Conservation (phyloP, 805 yeast species). For the Komagataella ulmi region DNA sequence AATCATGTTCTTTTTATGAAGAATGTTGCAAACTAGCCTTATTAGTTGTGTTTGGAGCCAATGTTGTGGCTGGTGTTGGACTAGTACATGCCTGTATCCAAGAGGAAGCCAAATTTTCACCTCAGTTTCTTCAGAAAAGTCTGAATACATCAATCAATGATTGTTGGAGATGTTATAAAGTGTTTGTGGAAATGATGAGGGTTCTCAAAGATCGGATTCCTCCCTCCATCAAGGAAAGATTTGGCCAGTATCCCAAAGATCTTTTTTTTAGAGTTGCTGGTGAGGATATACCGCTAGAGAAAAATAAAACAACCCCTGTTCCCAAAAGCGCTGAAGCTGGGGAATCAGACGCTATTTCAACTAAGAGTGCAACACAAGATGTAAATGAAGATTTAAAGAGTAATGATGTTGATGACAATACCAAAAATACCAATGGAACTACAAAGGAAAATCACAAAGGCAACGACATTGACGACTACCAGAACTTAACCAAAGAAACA, state of each 20-base stretch:
- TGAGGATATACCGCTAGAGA: background rate
- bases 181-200: background rate
- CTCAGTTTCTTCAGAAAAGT: background rate
- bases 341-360: background rate
- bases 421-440: too few species aligned
- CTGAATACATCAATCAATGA: background rate
- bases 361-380: background rate
- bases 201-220: background rate
- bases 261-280: background rate
- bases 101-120: background rate
- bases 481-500: background rate
- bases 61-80: slow-evolving; percentile 13
- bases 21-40: slow-evolving; percentile 15
- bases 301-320: background rate
- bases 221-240: background rate
- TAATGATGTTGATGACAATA: background rate
- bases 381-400: too few species aligned
- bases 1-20: slow-evolving; percentile 10
- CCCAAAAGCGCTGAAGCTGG: background rate
- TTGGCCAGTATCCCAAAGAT: background rate
- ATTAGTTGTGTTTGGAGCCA: slow-evolving; percentile 10
- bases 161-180: background rate
- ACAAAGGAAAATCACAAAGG: background rate
- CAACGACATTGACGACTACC: background rate
- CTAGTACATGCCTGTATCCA: slow-evolving; percentile 7